A percentile compares a stretch with the other conserved stretches of the same genome.
These are phyloP conservation scores for Taiozyma onychis DNA, from an alignment of 1,139 yeast species.

Conservation along the genomic window DNA sequence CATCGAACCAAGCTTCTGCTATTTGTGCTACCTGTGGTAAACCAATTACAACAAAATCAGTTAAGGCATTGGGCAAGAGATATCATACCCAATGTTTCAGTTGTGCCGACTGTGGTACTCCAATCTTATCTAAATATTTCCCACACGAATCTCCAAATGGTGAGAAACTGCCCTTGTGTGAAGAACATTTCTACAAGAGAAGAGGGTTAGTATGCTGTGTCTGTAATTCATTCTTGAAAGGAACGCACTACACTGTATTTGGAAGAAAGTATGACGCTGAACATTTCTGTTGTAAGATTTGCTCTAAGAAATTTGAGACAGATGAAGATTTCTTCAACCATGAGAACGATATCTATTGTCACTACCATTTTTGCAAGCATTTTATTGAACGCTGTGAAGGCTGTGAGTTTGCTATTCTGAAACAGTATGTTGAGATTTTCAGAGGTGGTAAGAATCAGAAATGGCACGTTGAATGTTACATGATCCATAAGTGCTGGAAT, in stretches of 20 bases:
- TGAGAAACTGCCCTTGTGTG: constrained; percentile 74
- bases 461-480: constrained; percentile 99
- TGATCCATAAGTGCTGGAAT: constrained; percentile 97
- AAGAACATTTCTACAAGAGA: constrained; percentile 84
- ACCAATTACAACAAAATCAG: constrained; percentile 74
- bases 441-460: constrained; percentile 93
- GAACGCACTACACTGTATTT: constrained; percentile 90
- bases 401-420: constrained; percentile 83
- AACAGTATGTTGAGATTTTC: constrained; percentile 89
- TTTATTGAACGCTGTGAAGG: constrained; percentile 93
- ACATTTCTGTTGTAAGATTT: constrained; percentile 88
- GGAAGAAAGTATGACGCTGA: constrained; percentile 92
- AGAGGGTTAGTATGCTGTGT: constrained; percentile 77
- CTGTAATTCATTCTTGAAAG: constrained; percentile 82
- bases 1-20: constrained; percentile 22
- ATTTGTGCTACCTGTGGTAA: constrained; percentile 59
- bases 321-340: constrained; percentile 94
- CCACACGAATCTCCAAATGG: constrained; percentile 39
- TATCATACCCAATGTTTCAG: constrained; percentile 86
- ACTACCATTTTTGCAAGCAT: constrained; percentile 79
- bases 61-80: constrained; percentile 73
- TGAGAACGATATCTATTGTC: constrained; percentile 78
- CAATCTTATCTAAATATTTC: constrained; percentile 50
- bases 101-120: constrained; percentile 75
- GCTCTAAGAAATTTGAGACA: constrained; percentile 82